Conservation (phyloP, 805 yeast genomes). For the Diddensiella caesifluorescens region DNA sequence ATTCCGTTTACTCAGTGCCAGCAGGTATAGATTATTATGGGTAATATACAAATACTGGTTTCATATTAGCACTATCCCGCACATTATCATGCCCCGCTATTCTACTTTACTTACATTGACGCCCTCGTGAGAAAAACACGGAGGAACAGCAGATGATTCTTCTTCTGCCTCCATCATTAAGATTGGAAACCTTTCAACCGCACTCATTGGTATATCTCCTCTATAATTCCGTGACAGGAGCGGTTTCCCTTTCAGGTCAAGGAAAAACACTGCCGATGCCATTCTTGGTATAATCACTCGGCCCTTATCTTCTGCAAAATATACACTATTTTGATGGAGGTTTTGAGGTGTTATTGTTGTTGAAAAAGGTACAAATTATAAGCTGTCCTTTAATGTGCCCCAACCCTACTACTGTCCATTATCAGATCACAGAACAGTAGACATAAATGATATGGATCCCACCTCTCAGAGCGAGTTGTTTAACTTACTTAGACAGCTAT, state of each 20-base stretch:
- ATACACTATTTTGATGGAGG: no score
- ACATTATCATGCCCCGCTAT: neutral
- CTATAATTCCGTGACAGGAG: conserved; percentile 64
- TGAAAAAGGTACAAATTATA: no score
- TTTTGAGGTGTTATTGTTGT: no score
- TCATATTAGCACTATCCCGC: neutral
- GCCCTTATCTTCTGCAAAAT: no score
- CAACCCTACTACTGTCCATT: no score
- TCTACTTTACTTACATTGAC: conserved; percentile 29
- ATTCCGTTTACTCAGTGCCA: conserved; percentile 31
- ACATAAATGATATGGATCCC: no score
- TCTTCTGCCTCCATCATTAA: conserved; percentile 43
- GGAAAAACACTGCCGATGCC: conserved; percentile 69
- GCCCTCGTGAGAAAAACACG: conserved; percentile 46
- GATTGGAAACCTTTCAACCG: conserved; percentile 58
- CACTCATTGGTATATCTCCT: conserved; percentile 57
- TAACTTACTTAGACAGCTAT: conserved; percentile 9
- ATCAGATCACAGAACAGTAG: no score
- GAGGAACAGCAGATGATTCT: conserved; percentile 35
- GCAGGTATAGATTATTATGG: conserved; percentile 43
- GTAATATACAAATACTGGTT: conserved; percentile 44
- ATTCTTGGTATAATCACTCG: no score
- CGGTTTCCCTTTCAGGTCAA: conserved; percentile 64
- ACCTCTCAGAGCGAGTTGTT: conserved; percentile 1
- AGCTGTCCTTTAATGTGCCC: no score